phyloP scores from a whole-genome alignment of 331 rosid genomes.

The Acacia concinna region DNA sequence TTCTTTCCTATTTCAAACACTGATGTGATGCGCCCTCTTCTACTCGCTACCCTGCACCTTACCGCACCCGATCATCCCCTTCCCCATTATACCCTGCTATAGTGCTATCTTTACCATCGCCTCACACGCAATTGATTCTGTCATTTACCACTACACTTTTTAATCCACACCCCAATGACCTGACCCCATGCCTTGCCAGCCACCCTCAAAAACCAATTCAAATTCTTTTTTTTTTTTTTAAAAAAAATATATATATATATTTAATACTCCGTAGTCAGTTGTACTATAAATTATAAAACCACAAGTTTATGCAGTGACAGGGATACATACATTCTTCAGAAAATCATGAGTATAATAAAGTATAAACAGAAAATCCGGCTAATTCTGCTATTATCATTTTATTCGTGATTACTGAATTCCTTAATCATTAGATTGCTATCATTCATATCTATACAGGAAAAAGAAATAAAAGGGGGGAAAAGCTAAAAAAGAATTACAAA shows the following conservation, averaged over 20 bases:
- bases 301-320: too few species aligned
- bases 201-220: neutral
- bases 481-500: neutral
- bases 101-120: neutral
- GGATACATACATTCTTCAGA: neutral
- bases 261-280: too few species aligned
- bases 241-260: too few species aligned
- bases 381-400: slow-evolving; percentile 20
- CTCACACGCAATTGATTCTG: slow-evolving; percentile 26
- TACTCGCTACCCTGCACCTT: slow-evolving; percentile 42
- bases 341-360: neutral
- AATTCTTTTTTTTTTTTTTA: too few species aligned
- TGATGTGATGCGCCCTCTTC: slow-evolving; percentile 40
- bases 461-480: neutral
- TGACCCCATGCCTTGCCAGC: neutral
- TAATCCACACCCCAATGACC: neutral
- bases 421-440: slow-evolving; percentile 27
- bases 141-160: slow-evolving; percentile 16
- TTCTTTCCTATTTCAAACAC: neutral
- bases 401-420: slow-evolving; percentile 9
- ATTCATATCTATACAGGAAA: neutral
- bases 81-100: too few species aligned
- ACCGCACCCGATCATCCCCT: slow-evolving; percentile 41
- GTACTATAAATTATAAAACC: too few species aligned
- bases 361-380: neutral